phyloP scores from a whole-genome alignment of 2,329 filamentous ascomycete species.

The Thermoascus crustaceus region DNA sequence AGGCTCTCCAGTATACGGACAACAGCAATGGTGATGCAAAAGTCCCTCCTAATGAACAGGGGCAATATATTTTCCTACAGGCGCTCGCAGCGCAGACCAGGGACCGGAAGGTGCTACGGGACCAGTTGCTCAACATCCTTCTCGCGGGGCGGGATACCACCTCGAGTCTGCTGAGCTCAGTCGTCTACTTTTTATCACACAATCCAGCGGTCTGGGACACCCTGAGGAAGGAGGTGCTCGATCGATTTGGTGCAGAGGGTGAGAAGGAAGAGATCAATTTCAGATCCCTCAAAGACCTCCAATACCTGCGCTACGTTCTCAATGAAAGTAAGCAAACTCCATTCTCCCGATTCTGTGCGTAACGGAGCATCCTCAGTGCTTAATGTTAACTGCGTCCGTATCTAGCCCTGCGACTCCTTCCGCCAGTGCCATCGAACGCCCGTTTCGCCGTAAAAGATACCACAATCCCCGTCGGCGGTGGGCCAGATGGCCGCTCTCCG shows the following conservation, averaged over 20 bases:
- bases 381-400: too few species aligned
- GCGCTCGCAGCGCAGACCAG: constrained; percentile 39
- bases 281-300: constrained; percentile 3
- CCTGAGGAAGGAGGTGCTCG: constrained; percentile 25
- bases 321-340: constrained; percentile 8
- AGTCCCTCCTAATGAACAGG: constrained; percentile 12
- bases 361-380: too few species aligned
- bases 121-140: constrained; percentile 44
- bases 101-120: constrained; percentile 41
- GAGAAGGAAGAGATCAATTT: constrained; percentile 19
- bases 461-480: constrained; percentile 42
- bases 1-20: constrained; percentile 27
- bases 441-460: constrained; percentile 20
- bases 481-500: constrained; percentile 39
- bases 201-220: constrained; percentile 28
- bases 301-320: constrained; percentile 9
- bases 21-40: constrained; percentile 22
- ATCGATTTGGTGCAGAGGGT: constrained; percentile 5
- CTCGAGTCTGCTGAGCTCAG: constrained; percentile 37
- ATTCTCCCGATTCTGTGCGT: too few species aligned
- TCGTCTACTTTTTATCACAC: constrained; percentile 37
- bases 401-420: constrained; percentile 37
- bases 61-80: constrained; percentile 43
- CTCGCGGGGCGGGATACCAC: constrained; percentile 49
- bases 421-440: constrained; percentile 26